Base-by-base conservation (phyloP, 106 monocot species). In the Dendrobium nobile region DNA sequence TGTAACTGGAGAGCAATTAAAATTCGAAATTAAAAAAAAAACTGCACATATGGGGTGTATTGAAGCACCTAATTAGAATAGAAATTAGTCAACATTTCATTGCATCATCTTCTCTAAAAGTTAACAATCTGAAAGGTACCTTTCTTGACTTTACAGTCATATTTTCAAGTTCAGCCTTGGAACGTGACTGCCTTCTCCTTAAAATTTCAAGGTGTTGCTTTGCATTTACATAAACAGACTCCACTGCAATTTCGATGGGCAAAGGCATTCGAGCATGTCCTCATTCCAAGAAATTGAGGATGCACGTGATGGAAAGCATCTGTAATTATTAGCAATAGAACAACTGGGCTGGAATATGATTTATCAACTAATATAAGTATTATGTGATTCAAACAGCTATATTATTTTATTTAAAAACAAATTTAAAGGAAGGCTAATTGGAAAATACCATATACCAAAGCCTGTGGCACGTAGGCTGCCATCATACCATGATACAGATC, bases 191-290 rank as follows among this genome's bases (percentile, higher is more conserved):
- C 31, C 89, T 87, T 82, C 89, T 75, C 56, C 89, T 86, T n/a
- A 89, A 75, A 79, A 89, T 89, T 47, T 86, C 89, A 86, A 82
- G 89, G 45, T 89, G 87, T 67, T 89, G 89, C 78, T 89, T 89
- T 43, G 89, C 88, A 85, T 88, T 88, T 80, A 88, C 88, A 88
- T 86, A 88, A 55, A 88, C 89, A 78, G 89, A 86, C 64, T 89
- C 89, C 80, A 87, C 89, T 10, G 89, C 67, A 84, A 89, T 84
- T 77, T 89, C 89, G 24, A 89, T 76, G 79, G 79, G 89, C 73
- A 89, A 83, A 28, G 84, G 89, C 87, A 89, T 89, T 4, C 89
- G 86, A 65, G 73, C 64, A 42, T 87, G 87, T 5, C n/a, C 79
- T 73, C 77, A 89, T 41, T 47, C 89, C 89, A 84, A 78, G 68